phyloP scores from a whole-genome alignment of 768 basidiomycete species.

The Lactifluus pinguis region DNA sequence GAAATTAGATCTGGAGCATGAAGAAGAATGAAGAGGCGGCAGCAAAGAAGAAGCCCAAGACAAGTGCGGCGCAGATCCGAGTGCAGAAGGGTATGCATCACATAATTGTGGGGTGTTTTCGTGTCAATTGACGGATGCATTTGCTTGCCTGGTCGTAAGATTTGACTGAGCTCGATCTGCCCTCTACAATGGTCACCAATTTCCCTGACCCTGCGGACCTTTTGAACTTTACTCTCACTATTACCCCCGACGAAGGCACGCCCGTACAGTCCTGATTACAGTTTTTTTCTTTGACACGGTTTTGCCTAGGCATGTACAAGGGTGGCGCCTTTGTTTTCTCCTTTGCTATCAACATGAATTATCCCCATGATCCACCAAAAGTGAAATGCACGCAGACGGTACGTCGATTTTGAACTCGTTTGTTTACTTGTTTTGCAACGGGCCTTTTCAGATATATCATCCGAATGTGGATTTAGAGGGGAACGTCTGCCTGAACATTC shows the following conservation, averaged over 20 bases:
- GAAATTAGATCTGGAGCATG: conserved; percentile 89
- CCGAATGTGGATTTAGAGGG: conserved; percentile 98
- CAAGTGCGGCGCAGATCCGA: conserved; percentile 93
- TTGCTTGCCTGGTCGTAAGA: conserved; percentile 39
- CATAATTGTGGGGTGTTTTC: background rate
- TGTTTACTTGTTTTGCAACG: background rate
- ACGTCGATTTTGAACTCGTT: conserved; percentile 23
- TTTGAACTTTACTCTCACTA: conserved; percentile 92
- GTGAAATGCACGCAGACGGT: conserved; percentile 96
- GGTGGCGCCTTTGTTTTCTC: conserved; percentile 91
- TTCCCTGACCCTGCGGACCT: conserved; percentile 92
- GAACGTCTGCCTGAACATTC: conserved; percentile 96
- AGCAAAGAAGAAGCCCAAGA: conserved; percentile 97
- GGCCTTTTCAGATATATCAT: conserved; percentile 79
- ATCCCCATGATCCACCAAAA: conserved; percentile 98
- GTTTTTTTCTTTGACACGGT: background rate
- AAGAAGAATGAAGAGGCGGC: conserved; percentile 99
- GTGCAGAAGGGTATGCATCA: conserved; percentile 87
- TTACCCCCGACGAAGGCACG: conserved; percentile 91
- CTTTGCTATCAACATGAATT: conserved; percentile 93
- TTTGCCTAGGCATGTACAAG: conserved; percentile 85
- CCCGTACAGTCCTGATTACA: background rate
- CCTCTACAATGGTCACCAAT: conserved; percentile 90
- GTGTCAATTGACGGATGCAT: background rate
- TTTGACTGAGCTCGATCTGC: conserved; percentile 92